Evolutionary conservation across 441 rosid species (phyloP).

Genomic region (Adansonia madagascariensis): DNA sequence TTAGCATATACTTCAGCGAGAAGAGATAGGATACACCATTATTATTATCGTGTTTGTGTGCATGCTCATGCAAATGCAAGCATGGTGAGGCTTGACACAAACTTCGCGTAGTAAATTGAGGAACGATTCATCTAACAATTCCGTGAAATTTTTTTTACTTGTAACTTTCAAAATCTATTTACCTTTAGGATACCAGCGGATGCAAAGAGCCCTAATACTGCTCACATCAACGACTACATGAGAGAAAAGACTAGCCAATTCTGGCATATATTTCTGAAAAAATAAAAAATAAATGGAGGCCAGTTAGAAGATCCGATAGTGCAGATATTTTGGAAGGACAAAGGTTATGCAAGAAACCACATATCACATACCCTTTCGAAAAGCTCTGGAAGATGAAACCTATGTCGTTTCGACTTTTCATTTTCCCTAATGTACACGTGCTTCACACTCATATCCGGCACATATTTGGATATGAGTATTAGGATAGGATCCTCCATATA

Average conservation of each 20-base stretch:
- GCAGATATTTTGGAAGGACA: conserved; percentile 3
- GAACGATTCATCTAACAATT: conserved; percentile 13
- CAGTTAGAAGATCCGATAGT: conserved; percentile 6
- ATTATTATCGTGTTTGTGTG: background rate
- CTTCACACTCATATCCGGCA: too few relatives aligned
- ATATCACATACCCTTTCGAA: background rate
- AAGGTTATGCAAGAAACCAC: too few relatives aligned
- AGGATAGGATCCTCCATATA: too few relatives aligned
- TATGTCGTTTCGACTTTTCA: too few relatives aligned
- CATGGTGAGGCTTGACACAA: background rate
- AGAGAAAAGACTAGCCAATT: conserved; percentile 77
- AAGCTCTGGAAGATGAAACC: background rate
- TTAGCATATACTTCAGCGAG: conserved; percentile 1
- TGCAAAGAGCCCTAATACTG: conserved; percentile 78
- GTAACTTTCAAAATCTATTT: conserved; percentile 20
- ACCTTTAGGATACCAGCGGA: conserved; percentile 89
- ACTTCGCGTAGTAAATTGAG: background rate
- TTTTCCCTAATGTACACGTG: too few relatives aligned
- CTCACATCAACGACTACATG: conserved; percentile 89
- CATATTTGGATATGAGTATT: too few relatives aligned
- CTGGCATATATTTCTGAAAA: conserved; percentile 91
- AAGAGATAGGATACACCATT: background rate
- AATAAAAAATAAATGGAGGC: conserved; percentile 27
- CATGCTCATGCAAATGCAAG: background rate
- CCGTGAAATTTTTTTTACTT: background rate